Percentiles rank a stretch among this genome's conserved stretches.
phyloP scores from a whole-genome alignment of 495 filamentous ascomycete species.

The Pseudevernia furfuracea region DNA sequence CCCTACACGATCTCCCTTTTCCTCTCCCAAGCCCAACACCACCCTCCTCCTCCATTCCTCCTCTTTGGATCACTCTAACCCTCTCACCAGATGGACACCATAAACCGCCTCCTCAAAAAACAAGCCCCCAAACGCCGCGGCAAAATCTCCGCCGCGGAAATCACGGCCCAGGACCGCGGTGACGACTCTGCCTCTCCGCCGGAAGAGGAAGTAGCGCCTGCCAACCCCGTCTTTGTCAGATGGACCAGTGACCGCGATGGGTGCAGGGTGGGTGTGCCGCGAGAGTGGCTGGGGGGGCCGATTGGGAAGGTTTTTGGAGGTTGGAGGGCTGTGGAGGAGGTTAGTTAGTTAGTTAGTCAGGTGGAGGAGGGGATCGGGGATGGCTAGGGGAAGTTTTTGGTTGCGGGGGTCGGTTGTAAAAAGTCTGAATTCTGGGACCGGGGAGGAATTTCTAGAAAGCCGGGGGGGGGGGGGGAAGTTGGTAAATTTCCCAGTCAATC shows the following conservation, averaged over 20 bases:
- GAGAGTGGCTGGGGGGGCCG: slow-evolving; percentile 69
- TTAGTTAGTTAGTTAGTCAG: slow-evolving; percentile 20
- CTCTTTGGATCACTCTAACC: slow-evolving; percentile 21
- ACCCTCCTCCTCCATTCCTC: no score
- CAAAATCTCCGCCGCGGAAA: slow-evolving; percentile 41
- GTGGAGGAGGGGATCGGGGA: neutral
- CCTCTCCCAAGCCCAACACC: no score
- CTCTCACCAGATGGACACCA: slow-evolving; percentile 77
- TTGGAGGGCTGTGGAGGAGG: slow-evolving; percentile 42
- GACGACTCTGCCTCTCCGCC: slow-evolving; percentile 50
- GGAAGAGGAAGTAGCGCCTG: slow-evolving; percentile 43
- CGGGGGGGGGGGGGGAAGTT: no score
- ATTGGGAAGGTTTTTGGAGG: slow-evolving; percentile 53
- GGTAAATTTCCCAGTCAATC: no score
- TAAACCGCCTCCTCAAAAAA: slow-evolving; percentile 93
- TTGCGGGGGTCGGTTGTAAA: no score
- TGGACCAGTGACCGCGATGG: slow-evolving; percentile 71
- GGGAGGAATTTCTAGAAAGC: no score
- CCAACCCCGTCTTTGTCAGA: slow-evolving; percentile 64
- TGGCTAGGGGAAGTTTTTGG: neutral
- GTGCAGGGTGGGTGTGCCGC: slow-evolving; percentile 63
- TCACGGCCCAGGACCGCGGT: slow-evolving; percentile 32
- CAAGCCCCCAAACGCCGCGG: slow-evolving; percentile 81
- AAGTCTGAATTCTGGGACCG: no score
- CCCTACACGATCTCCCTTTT: neutral